A percentile compares a stretch with the other conserved stretches of the same genome.
Evolutionary conservation across 352 stramenopile genomes (phyloP).

Genomic region (Elongisporangium anandrum): DNA sequence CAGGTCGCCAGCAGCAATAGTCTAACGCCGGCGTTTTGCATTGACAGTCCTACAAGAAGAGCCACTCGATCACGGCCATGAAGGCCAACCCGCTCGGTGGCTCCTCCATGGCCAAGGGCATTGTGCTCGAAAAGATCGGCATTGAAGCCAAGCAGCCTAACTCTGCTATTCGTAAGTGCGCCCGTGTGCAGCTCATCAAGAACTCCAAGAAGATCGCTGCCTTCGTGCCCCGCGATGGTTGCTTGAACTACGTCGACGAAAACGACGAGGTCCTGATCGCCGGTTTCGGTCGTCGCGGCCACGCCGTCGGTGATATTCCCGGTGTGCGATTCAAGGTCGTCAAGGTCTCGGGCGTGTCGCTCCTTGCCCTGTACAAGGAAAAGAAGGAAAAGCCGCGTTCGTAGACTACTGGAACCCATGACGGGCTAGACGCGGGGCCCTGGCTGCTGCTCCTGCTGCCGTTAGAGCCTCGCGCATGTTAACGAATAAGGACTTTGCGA

Average conservation of each 20-base stretch:
- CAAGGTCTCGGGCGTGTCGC: conserved; percentile 98
- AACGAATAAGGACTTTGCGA: neutral
- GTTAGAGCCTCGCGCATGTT: neutral
- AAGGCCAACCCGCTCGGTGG: conserved; percentile 99
- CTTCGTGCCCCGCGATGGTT: conserved; percentile 99
- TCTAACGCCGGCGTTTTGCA: neutral
- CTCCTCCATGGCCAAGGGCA: conserved; percentile 99
- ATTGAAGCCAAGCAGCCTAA: conserved; percentile 99
- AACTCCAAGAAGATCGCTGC: conserved; percentile 99
- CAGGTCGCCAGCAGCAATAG: neutral
- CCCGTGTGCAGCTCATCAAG: conserved; percentile 99
- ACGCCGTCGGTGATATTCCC: conserved; percentile 99
- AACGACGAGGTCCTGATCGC: conserved; percentile 99
- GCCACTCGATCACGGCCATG: conserved; percentile 98
- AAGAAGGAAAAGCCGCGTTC: conserved; percentile 99
- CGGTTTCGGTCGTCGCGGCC: conserved; percentile 98
- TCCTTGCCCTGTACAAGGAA: conserved; percentile 99
- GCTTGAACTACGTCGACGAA: conserved; percentile 99
- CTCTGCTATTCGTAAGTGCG: conserved; percentile 99
- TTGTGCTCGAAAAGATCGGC: conserved; percentile 99
- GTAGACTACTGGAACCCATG: conserved; percentile 56
- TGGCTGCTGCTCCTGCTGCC: neutral
- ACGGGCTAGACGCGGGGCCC: neutral
- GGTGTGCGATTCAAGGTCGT: conserved; percentile 99
- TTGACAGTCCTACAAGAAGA: conserved; percentile 97